A percentile compares a stretch with the other conserved stretches of the same genome.
phyloP scores from a whole-genome alignment of 164 flowering plant species.

The Vitis rupestris region DNA sequence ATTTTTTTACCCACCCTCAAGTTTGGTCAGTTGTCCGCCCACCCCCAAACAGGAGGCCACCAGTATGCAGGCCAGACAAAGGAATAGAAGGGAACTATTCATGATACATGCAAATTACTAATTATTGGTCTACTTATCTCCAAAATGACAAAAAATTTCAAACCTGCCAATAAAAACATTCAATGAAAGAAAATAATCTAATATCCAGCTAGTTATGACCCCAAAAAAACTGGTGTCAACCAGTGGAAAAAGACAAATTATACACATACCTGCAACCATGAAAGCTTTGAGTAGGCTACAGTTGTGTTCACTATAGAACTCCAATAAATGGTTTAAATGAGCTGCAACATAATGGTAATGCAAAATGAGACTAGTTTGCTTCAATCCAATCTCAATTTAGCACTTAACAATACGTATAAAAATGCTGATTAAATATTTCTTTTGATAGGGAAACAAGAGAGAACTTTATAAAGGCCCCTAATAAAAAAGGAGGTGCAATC shows the following conservation, averaged over 20 bases:
- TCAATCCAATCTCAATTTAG: background rate
- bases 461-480: too few relatives aligned
- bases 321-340: conserved; percentile 82
- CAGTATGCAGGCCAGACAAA: conserved; percentile 60
- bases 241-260: conserved; percentile 3
- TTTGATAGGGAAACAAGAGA: too few relatives aligned
- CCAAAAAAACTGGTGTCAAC: background rate
- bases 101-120: too few relatives aligned
- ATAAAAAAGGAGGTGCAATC: too few relatives aligned
- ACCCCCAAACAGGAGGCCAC: too few relatives aligned
- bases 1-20: too few relatives aligned
- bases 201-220: background rate
- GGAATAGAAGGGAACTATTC: background rate
- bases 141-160: background rate
- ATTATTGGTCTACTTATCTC: too few relatives aligned
- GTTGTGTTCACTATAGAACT: conserved; percentile 51
- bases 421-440: too few relatives aligned
- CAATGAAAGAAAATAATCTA: too few relatives aligned
- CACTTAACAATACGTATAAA: background rate
- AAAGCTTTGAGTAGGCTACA: conserved; percentile 52
- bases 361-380: background rate
- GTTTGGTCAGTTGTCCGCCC: too few relatives aligned
- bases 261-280: conserved; percentile 57
- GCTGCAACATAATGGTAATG: conserved; percentile 46
- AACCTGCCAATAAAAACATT: background rate